phyloP scores from a whole-genome alignment of 441 rosid genomes.

The Arabidopsis lyrata region DNA sequence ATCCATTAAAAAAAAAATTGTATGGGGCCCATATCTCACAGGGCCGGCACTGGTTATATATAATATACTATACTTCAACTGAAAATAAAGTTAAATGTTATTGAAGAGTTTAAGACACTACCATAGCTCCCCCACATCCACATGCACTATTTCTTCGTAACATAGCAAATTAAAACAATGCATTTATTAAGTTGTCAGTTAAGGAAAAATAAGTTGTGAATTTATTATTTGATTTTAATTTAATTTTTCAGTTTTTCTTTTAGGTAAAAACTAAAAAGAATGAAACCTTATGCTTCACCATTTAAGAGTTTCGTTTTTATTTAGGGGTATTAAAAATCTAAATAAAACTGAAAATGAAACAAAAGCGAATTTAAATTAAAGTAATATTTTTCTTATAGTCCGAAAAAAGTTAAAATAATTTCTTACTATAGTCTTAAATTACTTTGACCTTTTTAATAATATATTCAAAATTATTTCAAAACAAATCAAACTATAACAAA shows the following conservation, averaged over 20 bases:
- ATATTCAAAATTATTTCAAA: no score
- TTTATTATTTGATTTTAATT: background rate
- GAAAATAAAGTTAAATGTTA: slow-evolving; percentile 22
- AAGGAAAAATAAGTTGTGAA: background rate
- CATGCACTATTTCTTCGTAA: slow-evolving; percentile 34
- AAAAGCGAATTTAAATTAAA: background rate
- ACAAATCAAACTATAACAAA: no score
- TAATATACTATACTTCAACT: no score
- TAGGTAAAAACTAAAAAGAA: background rate
- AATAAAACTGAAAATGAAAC: background rate
- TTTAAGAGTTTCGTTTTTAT: background rate
- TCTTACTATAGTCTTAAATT: no score
- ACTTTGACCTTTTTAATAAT: no score
- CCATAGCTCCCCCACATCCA: slow-evolving; percentile 27
- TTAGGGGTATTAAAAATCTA: slow-evolving; percentile 6
- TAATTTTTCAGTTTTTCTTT: background rate
- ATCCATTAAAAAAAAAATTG: no score
- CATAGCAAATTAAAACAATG: slow-evolving; percentile 26
- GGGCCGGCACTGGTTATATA: no score
- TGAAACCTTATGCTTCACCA: slow-evolving; percentile 1
- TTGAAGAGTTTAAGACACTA: slow-evolving; percentile 9
- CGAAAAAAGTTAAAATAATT: no score
- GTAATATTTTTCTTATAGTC: no score
- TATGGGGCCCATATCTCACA: no score
- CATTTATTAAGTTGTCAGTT: slow-evolving; percentile 31